phyloP scores from a whole-genome alignment of 768 basidiomycete species.

The Chiua virens region DNA sequence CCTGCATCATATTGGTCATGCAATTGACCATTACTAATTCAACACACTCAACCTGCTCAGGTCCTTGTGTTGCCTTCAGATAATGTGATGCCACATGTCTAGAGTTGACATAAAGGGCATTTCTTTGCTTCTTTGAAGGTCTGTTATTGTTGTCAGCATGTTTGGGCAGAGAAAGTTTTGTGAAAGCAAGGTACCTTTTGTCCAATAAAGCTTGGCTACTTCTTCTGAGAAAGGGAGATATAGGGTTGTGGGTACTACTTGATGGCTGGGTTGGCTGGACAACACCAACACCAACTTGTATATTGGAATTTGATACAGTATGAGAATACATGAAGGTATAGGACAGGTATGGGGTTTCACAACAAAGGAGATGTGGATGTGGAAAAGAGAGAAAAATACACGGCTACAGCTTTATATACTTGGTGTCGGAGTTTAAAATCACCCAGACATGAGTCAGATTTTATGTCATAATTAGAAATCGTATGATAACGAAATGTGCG shows the following conservation, averaged over 20 bases:
- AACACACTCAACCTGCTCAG: slow-evolving; percentile 11
- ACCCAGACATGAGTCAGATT: neutral
- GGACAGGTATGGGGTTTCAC: neutral
- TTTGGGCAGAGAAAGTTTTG: neutral
- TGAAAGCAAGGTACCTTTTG: neutral
- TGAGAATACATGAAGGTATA: slow-evolving; percentile 11
- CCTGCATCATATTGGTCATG: no score
- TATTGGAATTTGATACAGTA: neutral
- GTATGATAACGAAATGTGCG: neutral
- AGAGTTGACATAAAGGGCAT: slow-evolving; percentile 19
- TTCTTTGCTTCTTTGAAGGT: slow-evolving; percentile 1
- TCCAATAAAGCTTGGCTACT: neutral
- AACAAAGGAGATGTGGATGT: neutral
- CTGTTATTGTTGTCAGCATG: neutral
- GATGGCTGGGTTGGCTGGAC: neutral
- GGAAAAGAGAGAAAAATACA: neutral
- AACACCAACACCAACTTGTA: neutral
- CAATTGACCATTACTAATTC: neutral
- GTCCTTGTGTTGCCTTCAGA: neutral
- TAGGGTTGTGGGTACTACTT: neutral
- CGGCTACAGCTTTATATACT: slow-evolving; percentile 11
- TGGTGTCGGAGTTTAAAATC: slow-evolving; percentile 16
- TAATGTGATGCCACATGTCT: slow-evolving; percentile 11
- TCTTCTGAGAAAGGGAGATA: neutral
- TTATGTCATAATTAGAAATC: neutral